Evolutionary conservation across 2,329 filamentous ascomycete genomes (phyloP).

Genomic region (Monilinia aucupariae): DNA sequence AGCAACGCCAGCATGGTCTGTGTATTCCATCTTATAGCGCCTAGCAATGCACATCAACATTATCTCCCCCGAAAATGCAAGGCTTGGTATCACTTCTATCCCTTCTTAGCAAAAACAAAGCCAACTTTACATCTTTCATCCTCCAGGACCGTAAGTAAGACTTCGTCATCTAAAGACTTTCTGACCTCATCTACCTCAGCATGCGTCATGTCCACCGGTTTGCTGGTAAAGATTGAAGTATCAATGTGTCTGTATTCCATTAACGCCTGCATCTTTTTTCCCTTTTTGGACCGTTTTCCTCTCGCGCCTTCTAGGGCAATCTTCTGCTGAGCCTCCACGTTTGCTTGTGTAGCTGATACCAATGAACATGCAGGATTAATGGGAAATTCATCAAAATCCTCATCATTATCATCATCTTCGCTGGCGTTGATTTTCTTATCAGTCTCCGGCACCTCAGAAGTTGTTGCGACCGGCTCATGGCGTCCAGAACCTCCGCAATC

Average conservation of each 20-base stretch:
- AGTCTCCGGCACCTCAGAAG: conserved; percentile 22
- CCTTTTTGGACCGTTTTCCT: conserved; percentile 32
- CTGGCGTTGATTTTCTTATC: conserved; percentile 6
- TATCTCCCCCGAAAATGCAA: background rate
- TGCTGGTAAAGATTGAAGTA: conserved; percentile 35
- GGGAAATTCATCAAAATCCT: conserved; percentile 34
- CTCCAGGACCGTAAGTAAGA: conserved; percentile 44
- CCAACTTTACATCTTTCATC: conserved; percentile 40
- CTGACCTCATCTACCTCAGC: conserved; percentile 35
- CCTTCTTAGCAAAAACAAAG: conserved; percentile 45
- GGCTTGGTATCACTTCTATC: conserved; percentile 7
- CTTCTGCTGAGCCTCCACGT: conserved; percentile 43
- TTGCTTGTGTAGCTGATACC: conserved; percentile 40
- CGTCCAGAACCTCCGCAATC: conserved; percentile 51
- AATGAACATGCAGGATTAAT: conserved; percentile 24
- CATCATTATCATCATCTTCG: conserved; percentile 21
- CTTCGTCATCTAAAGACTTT: conserved; percentile 44
- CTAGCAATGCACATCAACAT: conserved; percentile 3
- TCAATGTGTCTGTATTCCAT: conserved; percentile 53
- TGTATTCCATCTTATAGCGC: background rate
- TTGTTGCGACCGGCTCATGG: conserved; percentile 19
- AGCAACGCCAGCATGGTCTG: conserved; percentile 6
- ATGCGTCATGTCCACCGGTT: conserved; percentile 32
- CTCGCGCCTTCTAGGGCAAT: conserved; percentile 36
- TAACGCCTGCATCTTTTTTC: conserved; percentile 43